Percentiles rank a stretch among this genome's conserved stretches.
phyloP scores from a whole-genome alignment of 495 filamentous ascomycete species.

The Trichoderma gamsii region DNA sequence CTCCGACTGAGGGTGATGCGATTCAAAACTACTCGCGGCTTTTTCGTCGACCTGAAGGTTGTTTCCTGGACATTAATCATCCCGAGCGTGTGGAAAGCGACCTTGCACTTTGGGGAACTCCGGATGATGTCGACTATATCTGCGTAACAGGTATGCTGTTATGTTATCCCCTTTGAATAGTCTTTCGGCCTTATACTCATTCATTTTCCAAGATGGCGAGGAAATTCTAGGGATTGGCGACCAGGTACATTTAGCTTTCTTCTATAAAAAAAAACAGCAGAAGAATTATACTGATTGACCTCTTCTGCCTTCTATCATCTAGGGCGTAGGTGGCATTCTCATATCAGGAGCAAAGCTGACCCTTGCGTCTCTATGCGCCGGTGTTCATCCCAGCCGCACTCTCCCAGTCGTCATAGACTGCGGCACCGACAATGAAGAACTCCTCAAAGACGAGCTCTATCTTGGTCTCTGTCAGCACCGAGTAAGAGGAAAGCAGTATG shows the following conservation, averaged over 20 bases:
- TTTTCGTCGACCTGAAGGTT: slow-evolving; percentile 69
- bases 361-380: slow-evolving; percentile 76
- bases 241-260: slow-evolving; percentile 36
- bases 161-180: no score
- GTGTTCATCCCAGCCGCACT: slow-evolving; percentile 73
- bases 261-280: neutral
- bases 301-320: neutral
- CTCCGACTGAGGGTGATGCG: slow-evolving; percentile 86
- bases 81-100: slow-evolving; percentile 53
- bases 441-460: slow-evolving; percentile 77
- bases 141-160: slow-evolving; percentile 80
- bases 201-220: slow-evolving; percentile 31
- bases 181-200: neutral
- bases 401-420: slow-evolving; percentile 83
- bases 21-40: slow-evolving; percentile 78
- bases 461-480: slow-evolving; percentile 65
- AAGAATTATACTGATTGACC: neutral
- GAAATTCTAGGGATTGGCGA: slow-evolving; percentile 87
- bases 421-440: slow-evolving; percentile 73
- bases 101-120: slow-evolving; percentile 58
- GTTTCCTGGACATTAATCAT: slow-evolving; percentile 55
- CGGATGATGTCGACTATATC: slow-evolving; percentile 81
- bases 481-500: slow-evolving; percentile 66
- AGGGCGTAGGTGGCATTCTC: slow-evolving; percentile 76
- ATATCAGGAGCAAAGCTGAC: slow-evolving; percentile 81